A percentile compares a stretch with the other conserved stretches of the same genome.
These are phyloP conservation scores for Salmacisia buchloeana DNA, from an alignment of 1,284 basidiomycete genomes.

Conservation along the genomic window DNA sequence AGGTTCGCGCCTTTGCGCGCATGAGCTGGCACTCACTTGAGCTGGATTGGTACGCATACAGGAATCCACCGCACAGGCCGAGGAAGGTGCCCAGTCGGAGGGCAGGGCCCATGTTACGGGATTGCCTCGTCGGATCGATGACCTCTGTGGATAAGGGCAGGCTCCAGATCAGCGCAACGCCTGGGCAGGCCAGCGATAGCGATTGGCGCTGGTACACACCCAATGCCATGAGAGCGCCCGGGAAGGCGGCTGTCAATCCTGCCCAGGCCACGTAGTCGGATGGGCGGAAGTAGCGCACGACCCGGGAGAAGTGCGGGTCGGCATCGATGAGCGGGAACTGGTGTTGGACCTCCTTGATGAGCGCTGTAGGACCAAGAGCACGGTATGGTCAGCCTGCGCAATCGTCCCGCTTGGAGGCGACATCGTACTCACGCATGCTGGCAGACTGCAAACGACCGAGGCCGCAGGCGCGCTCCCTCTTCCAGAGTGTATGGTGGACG, in stretches of 20 bases:
- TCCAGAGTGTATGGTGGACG: background rate
- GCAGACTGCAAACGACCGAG: background rate
- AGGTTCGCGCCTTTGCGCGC: background rate
- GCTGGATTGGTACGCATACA: conserved; percentile 79
- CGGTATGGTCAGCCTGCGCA: background rate
- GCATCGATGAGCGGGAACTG: conserved; percentile 58
- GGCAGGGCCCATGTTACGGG: conserved; percentile 28
- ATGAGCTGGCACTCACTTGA: conserved; percentile 21
- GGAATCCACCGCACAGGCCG: conserved; percentile 78
- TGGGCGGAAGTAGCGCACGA: conserved; percentile 79
- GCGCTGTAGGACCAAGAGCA: conserved; percentile 15
- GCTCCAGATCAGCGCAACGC: background rate
- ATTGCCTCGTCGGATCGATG: conserved; percentile 41
- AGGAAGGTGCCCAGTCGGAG: conserved; percentile 40
- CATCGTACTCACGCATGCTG: conserved; percentile 3
- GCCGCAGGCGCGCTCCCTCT: no score
- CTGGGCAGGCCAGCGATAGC: background rate
- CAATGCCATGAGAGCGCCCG: conserved; percentile 62
- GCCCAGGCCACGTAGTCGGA: conserved; percentile 85
- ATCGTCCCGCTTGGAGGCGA: background rate
- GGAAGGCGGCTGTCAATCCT: conserved; percentile 71
- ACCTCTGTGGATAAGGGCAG: conserved; percentile 20
- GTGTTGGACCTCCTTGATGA: conserved; percentile 39
- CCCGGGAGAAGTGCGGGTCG: conserved; percentile 84
- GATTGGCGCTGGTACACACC: conserved; percentile 13